Evolutionary conservation across 2,329 filamentous ascomycete species (phyloP), one percentile per base, ranked within the genome.

Genomic region (Fusarium cicatricum): DNA sequence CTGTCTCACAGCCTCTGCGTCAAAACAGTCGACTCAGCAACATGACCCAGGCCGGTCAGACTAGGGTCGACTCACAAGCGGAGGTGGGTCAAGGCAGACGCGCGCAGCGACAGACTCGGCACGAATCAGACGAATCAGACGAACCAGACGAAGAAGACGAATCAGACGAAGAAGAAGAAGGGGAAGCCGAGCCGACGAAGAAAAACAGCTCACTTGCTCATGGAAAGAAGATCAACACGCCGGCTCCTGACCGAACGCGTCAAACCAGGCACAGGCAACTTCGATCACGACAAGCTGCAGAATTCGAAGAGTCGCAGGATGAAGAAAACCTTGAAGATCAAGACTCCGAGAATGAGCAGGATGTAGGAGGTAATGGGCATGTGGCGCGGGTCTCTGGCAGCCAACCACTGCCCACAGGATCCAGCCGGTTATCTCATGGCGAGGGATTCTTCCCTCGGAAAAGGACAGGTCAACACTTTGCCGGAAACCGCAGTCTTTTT

Each of bases 211-310:
- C 31, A 3, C 8, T 38, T n/a, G 19, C 42, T 32, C 51, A 39
- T 15, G 46, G 34, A 11, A 49, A 29, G 16, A 34, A 47, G n/a
- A 52, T 41, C 11, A 70, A 71, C 12, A 70, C 68, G 5, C 65
- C 66, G n/a, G 58, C 54, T 15, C 56, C 47, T 8, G 55, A 29
- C 34, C 63, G 32, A 47, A 51, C 34, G 28, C 55, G 56, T 9
- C 53, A 44, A 39, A 26, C 23, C 2, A 44, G 34, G 15, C 19
- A 48, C 5, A 54, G 31, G 5, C 43, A 48, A n/a, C 9, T 45
- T 11, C 28, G 16, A 10, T 8, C 41, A 5, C 57, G 4, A 34
- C 52, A 49, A 16, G 3, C 29, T 10, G n/a, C 29, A 5, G 15
- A n/a, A 11, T 39, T 17, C 11, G 49, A 49, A 19, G 41, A 59